Conservation (phyloP, 2,329 filamentous ascomycete genomes). For the Fusarium denticulatum region DNA sequence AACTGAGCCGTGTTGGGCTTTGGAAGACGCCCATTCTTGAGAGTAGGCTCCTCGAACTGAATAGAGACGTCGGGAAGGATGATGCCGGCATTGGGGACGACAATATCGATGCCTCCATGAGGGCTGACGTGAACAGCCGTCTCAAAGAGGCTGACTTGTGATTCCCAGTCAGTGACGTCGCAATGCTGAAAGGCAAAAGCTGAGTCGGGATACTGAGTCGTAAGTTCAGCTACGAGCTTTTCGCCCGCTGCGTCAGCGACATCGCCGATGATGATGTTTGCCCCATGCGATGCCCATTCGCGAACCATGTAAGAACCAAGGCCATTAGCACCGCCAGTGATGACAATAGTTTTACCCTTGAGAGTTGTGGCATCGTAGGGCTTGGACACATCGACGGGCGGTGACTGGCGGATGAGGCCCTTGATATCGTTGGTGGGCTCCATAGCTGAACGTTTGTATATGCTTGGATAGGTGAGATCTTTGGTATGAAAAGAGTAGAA, state of each 20-base stretch:
- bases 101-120: constrained; percentile 66
- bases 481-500: background rate
- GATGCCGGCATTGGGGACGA: constrained; percentile 75
- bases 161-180: constrained; percentile 73
- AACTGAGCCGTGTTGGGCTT: constrained; percentile 63
- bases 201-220: constrained; percentile 50
- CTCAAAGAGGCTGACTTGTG: constrained; percentile 71
- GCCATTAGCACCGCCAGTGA: constrained; percentile 72
- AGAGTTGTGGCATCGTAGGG: constrained; percentile 58
- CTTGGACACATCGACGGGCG: constrained; percentile 56
- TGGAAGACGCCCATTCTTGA: constrained; percentile 53
- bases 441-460: background rate
- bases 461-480: background rate
- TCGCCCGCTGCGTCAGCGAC: constrained; percentile 65
- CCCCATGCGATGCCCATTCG: constrained; percentile 64
- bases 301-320: constrained; percentile 65
- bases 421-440: constrained; percentile 35
- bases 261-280: constrained; percentile 72
- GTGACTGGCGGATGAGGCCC: constrained; percentile 48
- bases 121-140: constrained; percentile 63
- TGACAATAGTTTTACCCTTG: constrained; percentile 66
- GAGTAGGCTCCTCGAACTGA: constrained; percentile 58
- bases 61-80: constrained; percentile 46
- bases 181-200: constrained; percentile 67
- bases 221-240: constrained; percentile 63